Evolutionary conservation across 2,329 filamentous ascomycete genomes (phyloP), one percentile per base, ranked within the genome.

Genomic region (Talaromyces amestolkiae): DNA sequence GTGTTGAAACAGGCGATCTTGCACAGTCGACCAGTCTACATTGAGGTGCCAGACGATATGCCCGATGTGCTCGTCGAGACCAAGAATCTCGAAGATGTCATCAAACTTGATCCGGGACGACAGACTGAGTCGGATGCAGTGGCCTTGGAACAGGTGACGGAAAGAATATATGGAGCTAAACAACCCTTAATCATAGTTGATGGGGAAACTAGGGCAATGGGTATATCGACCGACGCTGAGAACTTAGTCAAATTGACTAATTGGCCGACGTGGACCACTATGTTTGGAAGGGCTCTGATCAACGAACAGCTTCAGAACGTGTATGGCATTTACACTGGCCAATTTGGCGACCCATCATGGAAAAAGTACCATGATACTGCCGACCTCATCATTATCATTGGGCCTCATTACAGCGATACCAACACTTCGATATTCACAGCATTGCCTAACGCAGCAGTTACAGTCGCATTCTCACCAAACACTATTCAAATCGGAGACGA

Each of bases 111-210:
- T 9, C 9, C 17, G 53, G 31, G n/a, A 27, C n/a, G 9, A 3
- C 33, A 53, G n/a, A 27, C 11, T 9, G 33, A 51, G 33, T 41
- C 56, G 5, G 35, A 59, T 17, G 31, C 35, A 9, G 6, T 13
- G 2, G 60, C 27, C 0, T 65, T 83, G 2, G 68, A 70, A 1
- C 70, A 67, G 3, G 72, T 84, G 8, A 53, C 84, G 4, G 72
- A 75, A 1, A 78, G 75, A n/a, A 76, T 86, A 0, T 78, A 83
- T 53, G 68, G 70, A 0, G 78, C 82, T 1, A 80, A 81, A 59
- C 78, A 79, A 45, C 84, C 84, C 0, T 68, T 83, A 54, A 83
- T 87, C 59, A 68, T 86, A 1, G 80, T 85, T 0, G 85, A 87
- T 67, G 84, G 83, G 2, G 80, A 84, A 65, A 79, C 77, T n/a